Evolutionary conservation across 1,284 basidiomycete genomes (phyloP).

Genomic region (Spongispora temasekensis): DNA sequence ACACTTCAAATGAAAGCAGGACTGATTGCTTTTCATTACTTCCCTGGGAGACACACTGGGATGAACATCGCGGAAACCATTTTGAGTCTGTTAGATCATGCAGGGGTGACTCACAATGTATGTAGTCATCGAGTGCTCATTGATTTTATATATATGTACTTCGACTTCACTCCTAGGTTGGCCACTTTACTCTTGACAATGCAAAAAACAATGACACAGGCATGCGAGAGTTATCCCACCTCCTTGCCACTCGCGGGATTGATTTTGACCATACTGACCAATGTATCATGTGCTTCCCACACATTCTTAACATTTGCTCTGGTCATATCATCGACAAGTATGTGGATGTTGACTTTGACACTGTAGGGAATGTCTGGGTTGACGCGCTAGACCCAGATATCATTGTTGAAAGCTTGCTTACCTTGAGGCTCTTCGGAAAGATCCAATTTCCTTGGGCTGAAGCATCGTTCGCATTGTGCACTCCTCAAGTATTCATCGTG

Average conservation of each 20-base stretch:
- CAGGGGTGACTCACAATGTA: neutral
- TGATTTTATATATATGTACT: neutral
- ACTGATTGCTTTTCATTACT: neutral
- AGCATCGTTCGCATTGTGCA: neutral
- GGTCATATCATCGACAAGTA: neutral
- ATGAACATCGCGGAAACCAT: neutral
- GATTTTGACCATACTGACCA: neutral
- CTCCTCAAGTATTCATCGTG: neutral
- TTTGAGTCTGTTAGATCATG: neutral
- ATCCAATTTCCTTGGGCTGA: neutral
- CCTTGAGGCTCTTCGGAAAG: neutral
- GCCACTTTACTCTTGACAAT: neutral
- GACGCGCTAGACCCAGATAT: neutral
- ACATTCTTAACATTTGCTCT: neutral
- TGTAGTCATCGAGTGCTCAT: neutral
- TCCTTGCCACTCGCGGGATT: neutral
- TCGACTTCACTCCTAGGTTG: too few species aligned
- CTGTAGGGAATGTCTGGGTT: neutral
- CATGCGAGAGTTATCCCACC: neutral
- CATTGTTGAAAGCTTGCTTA: neutral
- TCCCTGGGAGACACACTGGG: neutral
- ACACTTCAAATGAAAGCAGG: neutral
- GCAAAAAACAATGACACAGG: neutral
- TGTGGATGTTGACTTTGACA: neutral
- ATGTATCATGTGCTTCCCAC: neutral